These are phyloP conservation scores for Immersiella caudata DNA, from an alignment of 495 filamentous ascomycete species.

Conservation along the genomic window DNA sequence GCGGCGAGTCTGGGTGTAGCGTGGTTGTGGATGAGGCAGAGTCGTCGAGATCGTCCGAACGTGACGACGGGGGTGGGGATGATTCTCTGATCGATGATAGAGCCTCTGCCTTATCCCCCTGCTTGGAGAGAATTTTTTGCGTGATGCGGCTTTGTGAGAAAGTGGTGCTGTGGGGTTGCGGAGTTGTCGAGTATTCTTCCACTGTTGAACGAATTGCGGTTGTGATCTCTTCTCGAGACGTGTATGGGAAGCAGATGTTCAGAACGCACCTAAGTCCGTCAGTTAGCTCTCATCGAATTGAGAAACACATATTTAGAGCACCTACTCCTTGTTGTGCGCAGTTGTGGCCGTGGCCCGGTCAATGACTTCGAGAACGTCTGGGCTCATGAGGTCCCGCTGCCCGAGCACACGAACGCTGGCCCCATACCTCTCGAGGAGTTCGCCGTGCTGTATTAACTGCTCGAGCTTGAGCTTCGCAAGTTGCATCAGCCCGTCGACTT, in stretches of 20 bases:
- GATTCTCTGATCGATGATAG: constrained; percentile 49
- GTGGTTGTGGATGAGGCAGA: constrained; percentile 56
- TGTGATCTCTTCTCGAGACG: constrained; percentile 93
- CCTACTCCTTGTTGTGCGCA: constrained; percentile 69
- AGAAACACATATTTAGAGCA: not conserved
- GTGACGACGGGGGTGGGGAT: constrained; percentile 39
- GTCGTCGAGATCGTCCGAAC: constrained; percentile 54
- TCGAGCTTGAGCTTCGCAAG: constrained; percentile 93
- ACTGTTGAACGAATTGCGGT: constrained; percentile 87
- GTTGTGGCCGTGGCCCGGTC: constrained; percentile 83
- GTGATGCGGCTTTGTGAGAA: constrained; percentile 88
- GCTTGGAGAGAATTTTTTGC: constrained; percentile 72
- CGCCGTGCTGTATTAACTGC: constrained; percentile 90
- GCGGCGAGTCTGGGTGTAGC: constrained; percentile 51
- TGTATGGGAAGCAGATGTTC: constrained; percentile 98
- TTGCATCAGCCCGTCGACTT: constrained; percentile 96
- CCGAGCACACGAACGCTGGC: constrained; percentile 83
- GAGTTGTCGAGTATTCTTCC: constrained; percentile 72
- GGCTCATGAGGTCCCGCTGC: constrained; percentile 74
- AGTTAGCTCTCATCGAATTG: constrained; percentile 11
- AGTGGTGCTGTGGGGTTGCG: constrained; percentile 61
- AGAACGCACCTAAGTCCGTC: constrained; percentile 64
- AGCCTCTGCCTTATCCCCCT: constrained; percentile 51
- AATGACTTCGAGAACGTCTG: constrained; percentile 84
- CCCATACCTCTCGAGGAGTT: constrained; percentile 89